Evolutionary conservation across 2,329 filamentous ascomycete species (phyloP), one percentile per base, ranked within the genome.

Genomic region (Coniochaeta hoffmannii): DNA sequence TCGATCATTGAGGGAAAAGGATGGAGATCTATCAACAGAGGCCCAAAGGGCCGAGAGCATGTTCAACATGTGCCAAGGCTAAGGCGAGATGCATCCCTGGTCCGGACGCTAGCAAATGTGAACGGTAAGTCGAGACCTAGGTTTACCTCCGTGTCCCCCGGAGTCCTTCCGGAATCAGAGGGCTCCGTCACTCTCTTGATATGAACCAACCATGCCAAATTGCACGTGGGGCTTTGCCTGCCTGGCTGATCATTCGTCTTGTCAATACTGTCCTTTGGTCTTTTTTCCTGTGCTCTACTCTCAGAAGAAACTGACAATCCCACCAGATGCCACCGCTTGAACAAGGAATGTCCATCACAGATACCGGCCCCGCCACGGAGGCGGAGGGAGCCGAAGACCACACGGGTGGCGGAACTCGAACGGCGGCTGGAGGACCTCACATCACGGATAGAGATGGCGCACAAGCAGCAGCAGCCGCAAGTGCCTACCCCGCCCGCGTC

Each of bases 51-150:
- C 76, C 77, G 3, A 73, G 75, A 60, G 77, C 77, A 44, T 80
- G 77, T 61, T 69, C 69, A 1, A 78, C 76, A 1, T 80, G 77
- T 61, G 77, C 77, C 57, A 77, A 73, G 60, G 77, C 77, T n/a
- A 80, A 80, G 62, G 72, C 76, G 30, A 69, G 76, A 61, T 80
- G 77, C 46, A 73, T 77, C 26, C 68, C 74, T 0, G 73, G 76
- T 2, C 71, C 72, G 10, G 63, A 65, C 14, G 68, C 65, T 32
- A 66, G 68, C 54, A 74, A 75, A 55, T 80, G 77, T 59, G 76
- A 80, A 58, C 72, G 77, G 76, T 79, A 60, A 32, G 53, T 50
- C 14, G n/a, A 44, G 22, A 14, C 14, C 1, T 53, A 54, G 38
- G 36, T 22, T 41, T 9, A 19, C 17, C 36, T 41, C 41, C 41